Conservation (phyloP, 805 yeast species). For the Cyberlindnera subsufficiens region DNA sequence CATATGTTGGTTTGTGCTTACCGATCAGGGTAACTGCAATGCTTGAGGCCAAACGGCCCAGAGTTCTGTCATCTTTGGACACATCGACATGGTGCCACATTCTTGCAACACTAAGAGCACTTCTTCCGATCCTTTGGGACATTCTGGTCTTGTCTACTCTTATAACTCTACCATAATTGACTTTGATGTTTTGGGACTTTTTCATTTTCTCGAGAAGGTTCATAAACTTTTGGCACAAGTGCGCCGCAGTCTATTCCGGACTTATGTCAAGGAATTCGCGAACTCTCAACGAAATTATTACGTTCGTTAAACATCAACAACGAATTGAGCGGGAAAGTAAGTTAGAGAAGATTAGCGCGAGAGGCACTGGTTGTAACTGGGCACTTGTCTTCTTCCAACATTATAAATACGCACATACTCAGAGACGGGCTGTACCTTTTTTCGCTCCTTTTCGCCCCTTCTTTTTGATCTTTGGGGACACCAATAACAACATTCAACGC, state of each 20-base stretch:
- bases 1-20: conserved; percentile 91
- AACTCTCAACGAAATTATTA: too few species aligned
- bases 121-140: conserved; percentile 29
- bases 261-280: too few species aligned
- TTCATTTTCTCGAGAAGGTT: background rate
- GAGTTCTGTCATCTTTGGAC: conserved; percentile 73
- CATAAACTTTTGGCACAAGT: background rate
- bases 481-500: background rate
- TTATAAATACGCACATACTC: too few species aligned
- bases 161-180: background rate
- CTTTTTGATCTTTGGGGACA: background rate
- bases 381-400: too few species aligned
- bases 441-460: background rate
- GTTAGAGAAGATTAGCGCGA: too few species aligned
- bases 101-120: conserved; percentile 74
- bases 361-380: too few species aligned
- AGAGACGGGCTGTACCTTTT: background rate
- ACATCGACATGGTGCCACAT: conserved; percentile 96
- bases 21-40: conserved; percentile 90
- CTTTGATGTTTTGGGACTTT: background rate
- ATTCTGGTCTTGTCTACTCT: conserved; percentile 3
- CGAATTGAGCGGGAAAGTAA: too few species aligned
- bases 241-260: too few species aligned
- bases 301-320: too few species aligned
- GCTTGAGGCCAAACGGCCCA: conserved; percentile 88